A percentile compares a stretch with the other conserved stretches of the same genome.
phyloP scores from a whole-genome alignment of 169 alveolate species.

The Perkinsus olseni region DNA sequence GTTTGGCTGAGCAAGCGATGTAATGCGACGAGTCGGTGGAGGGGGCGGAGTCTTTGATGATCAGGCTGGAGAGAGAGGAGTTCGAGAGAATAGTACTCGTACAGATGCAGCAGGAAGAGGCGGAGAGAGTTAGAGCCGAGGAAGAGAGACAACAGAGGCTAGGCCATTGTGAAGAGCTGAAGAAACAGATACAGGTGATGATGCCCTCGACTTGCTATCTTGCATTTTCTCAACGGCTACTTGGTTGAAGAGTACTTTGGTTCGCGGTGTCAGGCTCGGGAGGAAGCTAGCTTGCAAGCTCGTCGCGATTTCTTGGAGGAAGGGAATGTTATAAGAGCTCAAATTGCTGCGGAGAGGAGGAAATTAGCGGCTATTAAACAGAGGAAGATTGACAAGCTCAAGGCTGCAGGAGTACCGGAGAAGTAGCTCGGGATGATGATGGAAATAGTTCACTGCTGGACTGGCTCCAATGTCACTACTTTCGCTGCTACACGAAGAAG shows the following conservation, averaged over 20 bases:
- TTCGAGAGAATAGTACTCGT: conserved; percentile 51
- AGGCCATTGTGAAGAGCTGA: conserved; percentile 42
- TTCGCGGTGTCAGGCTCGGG: conserved; percentile 42
- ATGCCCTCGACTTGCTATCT: no score
- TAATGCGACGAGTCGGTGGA: not conserved
- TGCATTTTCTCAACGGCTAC: no score
- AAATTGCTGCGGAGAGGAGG: conserved; percentile 49
- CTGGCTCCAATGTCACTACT: no score
- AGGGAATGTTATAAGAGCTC: conserved; percentile 49
- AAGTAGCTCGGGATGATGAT: no score
- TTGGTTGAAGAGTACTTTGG: conserved; percentile 7
- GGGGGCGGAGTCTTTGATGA: not conserved
- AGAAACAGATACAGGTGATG: conserved; percentile 37
- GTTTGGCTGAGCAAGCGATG: conserved; percentile 58
- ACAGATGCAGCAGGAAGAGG: conserved; percentile 42
- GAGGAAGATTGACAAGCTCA: conserved; percentile 49
- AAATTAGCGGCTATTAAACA: conserved; percentile 44
- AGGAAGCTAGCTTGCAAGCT: conserved; percentile 46
- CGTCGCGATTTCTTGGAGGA: conserved; percentile 61
- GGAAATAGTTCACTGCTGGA: no score
- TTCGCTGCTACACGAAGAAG: no score
- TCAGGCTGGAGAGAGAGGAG: conserved; percentile 53
- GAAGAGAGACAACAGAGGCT: conserved; percentile 46
- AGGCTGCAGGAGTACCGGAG: conserved; percentile 44
- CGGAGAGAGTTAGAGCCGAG: conserved; percentile 39